Percentiles rank a stretch among this genome's conserved stretches.
These are phyloP conservation scores for Backusella sp. DNA, from an alignment of 192 early-diverging fungal genomes.

Conservation along the genomic window DNA sequence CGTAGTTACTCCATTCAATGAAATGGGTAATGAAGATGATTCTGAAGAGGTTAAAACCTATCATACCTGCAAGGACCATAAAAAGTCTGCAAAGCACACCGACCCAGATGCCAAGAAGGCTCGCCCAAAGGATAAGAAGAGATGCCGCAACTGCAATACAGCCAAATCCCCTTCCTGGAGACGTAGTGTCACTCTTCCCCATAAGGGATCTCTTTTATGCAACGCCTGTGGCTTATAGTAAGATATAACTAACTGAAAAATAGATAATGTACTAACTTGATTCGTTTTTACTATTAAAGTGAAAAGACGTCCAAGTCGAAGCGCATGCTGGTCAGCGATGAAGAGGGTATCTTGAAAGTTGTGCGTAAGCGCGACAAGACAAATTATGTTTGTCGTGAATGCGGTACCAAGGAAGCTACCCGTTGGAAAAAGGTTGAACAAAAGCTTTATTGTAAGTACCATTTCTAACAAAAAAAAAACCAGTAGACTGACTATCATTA, in stretches of 20 bases:
- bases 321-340: slow-evolving; percentile 9
- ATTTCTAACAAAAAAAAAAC: background rate
- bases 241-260: background rate
- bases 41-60: background rate
- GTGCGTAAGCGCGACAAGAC: background rate
- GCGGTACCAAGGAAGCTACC: background rate
- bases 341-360: background rate
- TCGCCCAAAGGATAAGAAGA: slow-evolving; percentile 9
- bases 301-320: background rate
- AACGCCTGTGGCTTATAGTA: slow-evolving; percentile 14
- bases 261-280: background rate
- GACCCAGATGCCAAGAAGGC: background rate
- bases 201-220: background rate
- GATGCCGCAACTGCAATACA: slow-evolving; percentile 28
- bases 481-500: background rate
- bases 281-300: background rate
- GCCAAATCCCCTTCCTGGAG: slow-evolving; percentile 23
- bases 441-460: background rate
- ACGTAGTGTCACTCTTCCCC: background rate
- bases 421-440: background rate
- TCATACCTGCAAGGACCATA: background rate
- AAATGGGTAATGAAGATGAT: background rate
- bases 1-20: background rate
- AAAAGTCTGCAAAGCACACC: background rate
- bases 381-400: background rate